phyloP scores from a whole-genome alignment of 768 basidiomycete species.

The Mycena rosella region DNA sequence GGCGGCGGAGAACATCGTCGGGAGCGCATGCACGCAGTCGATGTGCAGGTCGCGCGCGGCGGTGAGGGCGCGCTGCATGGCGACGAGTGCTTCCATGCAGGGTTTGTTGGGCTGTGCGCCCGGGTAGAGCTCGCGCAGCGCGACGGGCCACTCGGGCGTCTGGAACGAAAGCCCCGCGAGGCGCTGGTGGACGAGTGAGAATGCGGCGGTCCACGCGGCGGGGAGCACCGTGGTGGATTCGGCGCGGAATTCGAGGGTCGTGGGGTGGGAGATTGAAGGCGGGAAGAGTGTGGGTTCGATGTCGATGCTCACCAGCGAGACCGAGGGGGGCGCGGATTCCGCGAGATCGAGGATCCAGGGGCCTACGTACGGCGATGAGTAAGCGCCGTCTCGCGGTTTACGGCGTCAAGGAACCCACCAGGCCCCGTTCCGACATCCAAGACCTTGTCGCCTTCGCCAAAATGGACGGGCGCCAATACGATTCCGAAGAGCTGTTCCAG shows the following conservation, averaged over 20 bases:
- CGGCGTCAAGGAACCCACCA: slow-evolving; percentile 8
- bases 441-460: slow-evolving; percentile 17
- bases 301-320: slow-evolving; percentile 34
- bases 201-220: slow-evolving; percentile 24
- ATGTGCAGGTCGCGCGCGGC: slow-evolving; percentile 19
- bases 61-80: slow-evolving; percentile 14
- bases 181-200: slow-evolving; percentile 35
- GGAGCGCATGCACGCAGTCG: slow-evolving; percentile 25
- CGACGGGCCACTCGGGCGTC: slow-evolving; percentile 20
- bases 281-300: slow-evolving; percentile 27
- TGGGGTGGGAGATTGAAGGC: slow-evolving; percentile 11
- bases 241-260: slow-evolving; percentile 24
- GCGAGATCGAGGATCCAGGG: slow-evolving; percentile 27
- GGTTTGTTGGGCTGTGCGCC: slow-evolving; percentile 23
- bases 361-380: neutral
- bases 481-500: slow-evolving; percentile 25
- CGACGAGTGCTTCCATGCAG: slow-evolving; percentile 22
- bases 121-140: slow-evolving; percentile 27
- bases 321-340: slow-evolving; percentile 8
- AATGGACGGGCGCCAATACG: slow-evolving; percentile 25
- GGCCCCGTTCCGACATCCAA: slow-evolving; percentile 31
- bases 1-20: slow-evolving; percentile 29
- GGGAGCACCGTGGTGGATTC: slow-evolving; percentile 24
- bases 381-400: no score
- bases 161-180: slow-evolving; percentile 28